A percentile compares a stretch with the other conserved stretches of the same genome.
Conservation (phyloP, 2,329 filamentous ascomycete species). For the Trichoderma koningiopsis region DNA sequence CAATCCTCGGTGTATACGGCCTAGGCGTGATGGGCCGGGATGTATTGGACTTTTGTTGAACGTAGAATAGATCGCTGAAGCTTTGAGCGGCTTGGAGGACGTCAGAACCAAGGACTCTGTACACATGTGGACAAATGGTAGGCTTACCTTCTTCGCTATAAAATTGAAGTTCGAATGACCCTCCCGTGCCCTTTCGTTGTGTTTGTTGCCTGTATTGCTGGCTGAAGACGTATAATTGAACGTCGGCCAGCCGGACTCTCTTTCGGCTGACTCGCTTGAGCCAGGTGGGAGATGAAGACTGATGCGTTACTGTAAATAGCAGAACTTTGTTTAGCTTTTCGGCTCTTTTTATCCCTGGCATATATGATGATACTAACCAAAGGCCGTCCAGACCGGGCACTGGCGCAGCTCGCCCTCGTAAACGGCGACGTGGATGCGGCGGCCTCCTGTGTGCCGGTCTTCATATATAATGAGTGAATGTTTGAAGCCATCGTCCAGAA, state of each 20-base stretch:
- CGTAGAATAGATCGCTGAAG: conserved; percentile 48
- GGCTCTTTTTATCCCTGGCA: neutral
- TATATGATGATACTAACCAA: conserved; percentile 48
- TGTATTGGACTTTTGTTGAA: conserved; percentile 23
- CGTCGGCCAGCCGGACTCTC: conserved; percentile 54
- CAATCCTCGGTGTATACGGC: neutral
- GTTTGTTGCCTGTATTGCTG: conserved; percentile 55
- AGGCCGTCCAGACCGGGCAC: conserved; percentile 66
- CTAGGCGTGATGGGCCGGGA: conserved; percentile 19
- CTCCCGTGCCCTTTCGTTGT: conserved; percentile 51
- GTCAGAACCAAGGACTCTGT: neutral
- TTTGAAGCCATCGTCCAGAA: conserved; percentile 56
- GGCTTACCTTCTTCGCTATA: conserved; percentile 44
- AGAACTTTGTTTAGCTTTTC: neutral
- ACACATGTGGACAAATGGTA: neutral
- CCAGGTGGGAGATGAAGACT: conserved; percentile 53
- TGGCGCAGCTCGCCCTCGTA: conserved; percentile 56
- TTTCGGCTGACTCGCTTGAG: conserved; percentile 50
- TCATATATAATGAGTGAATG: conserved; percentile 58
- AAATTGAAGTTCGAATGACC: conserved; percentile 57
- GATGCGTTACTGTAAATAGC: conserved; percentile 51
- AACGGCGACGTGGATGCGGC: conserved; percentile 59
- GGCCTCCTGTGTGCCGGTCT: conserved; percentile 50
- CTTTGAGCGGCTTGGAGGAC: conserved; percentile 36
- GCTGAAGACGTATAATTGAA: conserved; percentile 63